phyloP scores from a whole-genome alignment of 2,329 filamentous ascomycete genomes.

The Teratosphaeria nubilosa region DNA sequence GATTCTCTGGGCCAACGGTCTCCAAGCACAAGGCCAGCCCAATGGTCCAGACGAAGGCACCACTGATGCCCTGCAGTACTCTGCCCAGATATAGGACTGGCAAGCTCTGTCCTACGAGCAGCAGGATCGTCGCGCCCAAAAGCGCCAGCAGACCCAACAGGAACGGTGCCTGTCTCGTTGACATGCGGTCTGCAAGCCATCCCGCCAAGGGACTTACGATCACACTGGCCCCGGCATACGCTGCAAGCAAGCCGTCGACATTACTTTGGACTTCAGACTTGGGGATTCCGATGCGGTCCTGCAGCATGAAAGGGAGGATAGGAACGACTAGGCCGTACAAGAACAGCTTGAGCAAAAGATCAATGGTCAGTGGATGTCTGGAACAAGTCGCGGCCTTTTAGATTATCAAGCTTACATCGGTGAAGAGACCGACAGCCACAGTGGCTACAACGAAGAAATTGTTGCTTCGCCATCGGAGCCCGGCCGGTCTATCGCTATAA shows the following conservation, averaged over 20 bases:
- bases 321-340: constrained; percentile 51
- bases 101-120: constrained; percentile 42
- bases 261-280: constrained; percentile 41
- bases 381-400: too few relatives aligned
- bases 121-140: constrained; percentile 44
- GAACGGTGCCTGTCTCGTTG: constrained; percentile 48
- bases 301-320: constrained; percentile 48
- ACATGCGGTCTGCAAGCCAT: constrained; percentile 44
- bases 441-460: constrained; percentile 50
- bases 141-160: constrained; percentile 45
- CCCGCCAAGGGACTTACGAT: constrained; percentile 44
- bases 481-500: constrained; percentile 23
- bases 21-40: constrained; percentile 50
- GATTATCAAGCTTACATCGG: constrained; percentile 26
- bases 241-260: constrained; percentile 44
- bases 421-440: constrained; percentile 46
- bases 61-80: constrained; percentile 48
- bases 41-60: constrained; percentile 50
- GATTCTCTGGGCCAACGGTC: constrained; percentile 45
- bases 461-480: constrained; percentile 46
- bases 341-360: constrained; percentile 31
- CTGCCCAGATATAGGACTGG: constrained; percentile 42
- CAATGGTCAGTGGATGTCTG: not conserved
- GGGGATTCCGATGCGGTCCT: constrained; percentile 40
- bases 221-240: constrained; percentile 45